Evolutionary conservation across 2,329 filamentous ascomycete species (phyloP), one percentile per base, ranked within the genome.

Genomic region (Colletotrichum higginsianum): DNA sequence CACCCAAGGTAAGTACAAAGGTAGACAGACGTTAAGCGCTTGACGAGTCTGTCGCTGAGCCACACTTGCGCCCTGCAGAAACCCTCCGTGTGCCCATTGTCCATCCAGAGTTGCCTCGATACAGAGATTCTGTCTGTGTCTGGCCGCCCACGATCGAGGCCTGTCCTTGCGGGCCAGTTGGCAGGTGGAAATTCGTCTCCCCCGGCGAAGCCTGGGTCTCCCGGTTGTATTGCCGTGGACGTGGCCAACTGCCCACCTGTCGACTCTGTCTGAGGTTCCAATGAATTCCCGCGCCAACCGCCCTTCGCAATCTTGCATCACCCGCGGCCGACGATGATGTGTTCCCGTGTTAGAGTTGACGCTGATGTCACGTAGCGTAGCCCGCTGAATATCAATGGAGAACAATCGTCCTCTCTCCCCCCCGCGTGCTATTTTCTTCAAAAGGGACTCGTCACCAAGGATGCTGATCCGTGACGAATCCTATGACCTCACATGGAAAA

Each of bases 91-190:
- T 61, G 26, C 40, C 60, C n/a, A 8, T 21, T n/a, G 44, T 13
- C 42, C 23, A 30, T 30, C 30, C 30, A 15, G 13, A 56, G 23
- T 16, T 40, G 58, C 42, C 58, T 50, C 42, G 49, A 40, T 3
- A 61, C 5, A 44, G 44, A 57, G 23, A 26, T 26, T 26, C 3
- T 26, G 23, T 26, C 23, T 26, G 23, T n/a, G 47, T 53, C 67
- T 66, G 18, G 38, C 26, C 38, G 15, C 53, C 40, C 47, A 26
- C 42, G 13, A 67, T 30, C 40, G 30, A 49, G 49, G 49, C 30
- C 40, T 58, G 62, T 55, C 62, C 62, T 55, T 66, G 55, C 35
- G 16, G 21, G 67, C 67, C 67, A 70, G 55, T 30, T 66, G 67
- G 62, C 67, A 61, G 47, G 55, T 58, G 62, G 55, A 13, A 61